Percentiles rank a stretch among this genome's conserved stretches.
phyloP scores from a whole-genome alignment of 345 rosid species.

The Ceriops tagal region DNA sequence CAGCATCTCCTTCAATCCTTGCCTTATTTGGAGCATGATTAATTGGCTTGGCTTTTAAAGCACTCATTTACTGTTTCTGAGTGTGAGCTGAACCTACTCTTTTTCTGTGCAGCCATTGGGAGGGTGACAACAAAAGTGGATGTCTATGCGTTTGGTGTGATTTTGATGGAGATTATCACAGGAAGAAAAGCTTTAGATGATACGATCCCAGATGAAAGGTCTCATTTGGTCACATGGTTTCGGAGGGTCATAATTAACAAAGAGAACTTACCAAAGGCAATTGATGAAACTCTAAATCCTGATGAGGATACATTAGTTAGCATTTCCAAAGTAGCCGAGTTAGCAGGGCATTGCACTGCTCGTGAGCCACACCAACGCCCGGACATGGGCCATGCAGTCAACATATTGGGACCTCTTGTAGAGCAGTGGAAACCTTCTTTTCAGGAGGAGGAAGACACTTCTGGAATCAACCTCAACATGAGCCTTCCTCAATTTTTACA shows the following conservation, averaged over 20 bases:
- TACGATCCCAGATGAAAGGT: conserved; percentile 55
- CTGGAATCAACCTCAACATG: conserved; percentile 62
- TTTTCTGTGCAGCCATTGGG: conserved; percentile 62
- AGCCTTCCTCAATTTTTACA: conserved; percentile 73
- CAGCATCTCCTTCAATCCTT: neutral
- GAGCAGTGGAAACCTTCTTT: conserved; percentile 78
- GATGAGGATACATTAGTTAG: conserved; percentile 64
- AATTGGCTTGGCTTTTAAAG: neutral
- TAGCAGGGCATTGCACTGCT: conserved; percentile 90
- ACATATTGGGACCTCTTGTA: conserved; percentile 65
- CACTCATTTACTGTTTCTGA: neutral
- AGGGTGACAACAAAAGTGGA: conserved; percentile 90
- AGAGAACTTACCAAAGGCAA: conserved; percentile 57
- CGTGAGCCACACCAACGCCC: conserved; percentile 82
- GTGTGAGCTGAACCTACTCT: neutral
- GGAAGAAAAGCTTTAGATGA: conserved; percentile 87
- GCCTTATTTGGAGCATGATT: neutral
- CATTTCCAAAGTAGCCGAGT: conserved; percentile 66
- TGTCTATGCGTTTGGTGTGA: conserved; percentile 82
- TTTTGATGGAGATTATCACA: conserved; percentile 78
- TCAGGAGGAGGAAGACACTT: conserved; percentile 58
- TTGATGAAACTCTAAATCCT: conserved; percentile 51
- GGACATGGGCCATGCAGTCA: conserved; percentile 87
- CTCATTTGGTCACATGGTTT: conserved; percentile 86
- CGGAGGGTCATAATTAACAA: conserved; percentile 57